phyloP scores from a whole-genome alignment of 2,329 filamentous ascomycete genomes.

The Botrytis medusae region DNA sequence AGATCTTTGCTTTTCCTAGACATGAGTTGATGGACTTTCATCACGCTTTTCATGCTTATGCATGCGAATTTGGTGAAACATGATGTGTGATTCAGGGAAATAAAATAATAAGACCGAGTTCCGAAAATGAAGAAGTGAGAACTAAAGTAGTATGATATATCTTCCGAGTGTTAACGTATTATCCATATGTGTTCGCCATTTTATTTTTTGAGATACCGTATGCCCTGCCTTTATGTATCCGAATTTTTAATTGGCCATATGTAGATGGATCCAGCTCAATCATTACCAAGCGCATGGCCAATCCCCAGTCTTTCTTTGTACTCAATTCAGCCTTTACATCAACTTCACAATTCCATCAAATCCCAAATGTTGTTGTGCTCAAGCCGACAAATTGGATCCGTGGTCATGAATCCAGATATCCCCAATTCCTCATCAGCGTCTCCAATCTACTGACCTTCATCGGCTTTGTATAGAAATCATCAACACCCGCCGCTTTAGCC shows the following conservation, averaged over 20 bases:
- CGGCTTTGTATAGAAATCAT: constrained; percentile 55
- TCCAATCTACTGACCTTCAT: constrained; percentile 35
- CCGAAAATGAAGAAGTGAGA: background rate
- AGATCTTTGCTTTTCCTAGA: background rate
- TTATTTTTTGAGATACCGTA: background rate
- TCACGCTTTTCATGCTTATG: too few relatives aligned
- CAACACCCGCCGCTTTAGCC: constrained; percentile 52
- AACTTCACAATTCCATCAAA: background rate
- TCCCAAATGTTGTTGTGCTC: background rate
- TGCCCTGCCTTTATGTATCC: background rate
- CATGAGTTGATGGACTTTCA: background rate
- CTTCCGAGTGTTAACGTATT: background rate
- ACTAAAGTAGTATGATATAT: background rate
- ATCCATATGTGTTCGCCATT: background rate
- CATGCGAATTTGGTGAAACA: background rate
- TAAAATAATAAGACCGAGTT: background rate
- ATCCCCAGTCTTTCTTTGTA: background rate
- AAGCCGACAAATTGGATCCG: background rate
- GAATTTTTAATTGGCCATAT: background rate
- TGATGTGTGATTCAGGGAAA: background rate
- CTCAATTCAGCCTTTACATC: background rate
- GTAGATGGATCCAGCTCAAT: too few relatives aligned
- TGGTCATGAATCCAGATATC: background rate
- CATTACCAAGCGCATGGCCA: background rate
- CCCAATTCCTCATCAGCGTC: constrained; percentile 14